A percentile compares a stretch with the other conserved stretches of the same genome.
Evolutionary conservation across 768 basidiomycete genomes (phyloP).

Genomic region (Psilocybe cubensis): DNA sequence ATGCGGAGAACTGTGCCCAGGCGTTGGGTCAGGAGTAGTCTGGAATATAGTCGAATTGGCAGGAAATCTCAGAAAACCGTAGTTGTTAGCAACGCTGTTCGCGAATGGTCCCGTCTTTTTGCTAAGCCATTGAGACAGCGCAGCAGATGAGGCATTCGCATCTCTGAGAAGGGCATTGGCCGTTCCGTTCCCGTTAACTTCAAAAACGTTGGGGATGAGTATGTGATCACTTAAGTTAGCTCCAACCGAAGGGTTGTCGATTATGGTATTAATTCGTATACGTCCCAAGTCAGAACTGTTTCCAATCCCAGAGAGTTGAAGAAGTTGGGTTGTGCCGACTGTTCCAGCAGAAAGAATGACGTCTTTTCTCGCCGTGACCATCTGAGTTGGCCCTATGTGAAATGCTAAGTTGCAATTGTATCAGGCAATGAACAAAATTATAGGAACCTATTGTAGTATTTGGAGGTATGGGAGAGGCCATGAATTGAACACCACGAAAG

Average conservation of each 20-base stretch:
- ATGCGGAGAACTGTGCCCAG: constrained; percentile 38
- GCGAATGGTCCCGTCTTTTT: constrained; percentile 26
- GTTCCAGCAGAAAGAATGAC: constrained; percentile 41
- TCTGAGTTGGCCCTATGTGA: background rate
- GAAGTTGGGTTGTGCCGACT: constrained; percentile 37
- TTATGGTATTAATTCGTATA: constrained; percentile 27
- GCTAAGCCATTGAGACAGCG: constrained; percentile 30
- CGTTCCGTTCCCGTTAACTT: constrained; percentile 29
- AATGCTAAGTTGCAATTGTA: background rate
- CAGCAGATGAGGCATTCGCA: constrained; percentile 15
- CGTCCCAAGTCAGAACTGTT: constrained; percentile 21
- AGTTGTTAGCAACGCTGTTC: constrained; percentile 19
- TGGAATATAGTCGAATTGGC: constrained; percentile 31
- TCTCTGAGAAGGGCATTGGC: constrained; percentile 28
- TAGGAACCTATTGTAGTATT: background rate
- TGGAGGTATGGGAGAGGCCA: background rate
- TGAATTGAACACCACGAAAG: constrained; percentile 13
- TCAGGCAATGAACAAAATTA: background rate
- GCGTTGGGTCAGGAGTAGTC: constrained; percentile 33
- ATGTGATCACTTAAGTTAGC: constrained; percentile 35
- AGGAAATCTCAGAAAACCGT: constrained; percentile 33
- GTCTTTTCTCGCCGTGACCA: constrained; percentile 30
- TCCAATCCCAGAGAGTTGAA: constrained; percentile 38
- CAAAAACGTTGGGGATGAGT: constrained; percentile 20
- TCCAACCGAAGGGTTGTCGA: constrained; percentile 38